Percentiles rank a stretch among this genome's conserved stretches.
Evolutionary conservation across 176 grass and related monocot genomes (phyloP).

Genomic region (Hordeum marinum): DNA sequence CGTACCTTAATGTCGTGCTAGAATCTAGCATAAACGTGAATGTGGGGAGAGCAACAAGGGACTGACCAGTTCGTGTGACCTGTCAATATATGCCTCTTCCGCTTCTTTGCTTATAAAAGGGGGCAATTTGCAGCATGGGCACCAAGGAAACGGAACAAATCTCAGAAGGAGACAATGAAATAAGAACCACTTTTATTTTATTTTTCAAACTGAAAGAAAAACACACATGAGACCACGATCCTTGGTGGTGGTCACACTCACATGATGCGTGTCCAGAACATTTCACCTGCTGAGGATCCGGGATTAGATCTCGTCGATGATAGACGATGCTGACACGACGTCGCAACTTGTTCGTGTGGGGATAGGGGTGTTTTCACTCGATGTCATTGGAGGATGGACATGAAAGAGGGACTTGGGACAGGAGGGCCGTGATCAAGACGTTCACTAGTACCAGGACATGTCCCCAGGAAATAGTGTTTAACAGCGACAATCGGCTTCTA

Average conservation of each 20-base stretch:
- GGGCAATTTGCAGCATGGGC: not conserved
- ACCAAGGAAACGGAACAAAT: not conserved
- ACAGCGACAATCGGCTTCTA: not conserved
- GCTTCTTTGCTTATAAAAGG: not conserved
- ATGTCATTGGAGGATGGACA: not conserved
- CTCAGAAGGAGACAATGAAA: not conserved
- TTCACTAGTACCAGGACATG: not conserved
- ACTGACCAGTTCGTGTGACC: not conserved
- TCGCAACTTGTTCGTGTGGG: not conserved
- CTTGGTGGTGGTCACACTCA: not conserved
- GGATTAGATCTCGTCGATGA: not conserved
- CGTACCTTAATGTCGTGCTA: not conserved
- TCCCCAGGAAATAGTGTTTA: not conserved
- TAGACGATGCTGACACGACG: not conserved
- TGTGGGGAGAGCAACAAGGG: not conserved
- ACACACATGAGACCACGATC: not conserved
- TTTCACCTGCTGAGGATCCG: not conserved
- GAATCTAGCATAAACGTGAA: not conserved
- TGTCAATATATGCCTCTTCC: not conserved
- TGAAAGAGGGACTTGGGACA: not conserved
- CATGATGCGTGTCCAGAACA: not conserved
- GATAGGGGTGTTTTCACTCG: not conserved
- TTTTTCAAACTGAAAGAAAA: not conserved
- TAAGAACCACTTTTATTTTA: not conserved
- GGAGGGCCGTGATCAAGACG: not conserved